Evolutionary conservation across 108 stramenopile genomes (phyloP), one percentile per base, ranked within the genome.

Genomic region (Schizochytrium sp.): DNA sequence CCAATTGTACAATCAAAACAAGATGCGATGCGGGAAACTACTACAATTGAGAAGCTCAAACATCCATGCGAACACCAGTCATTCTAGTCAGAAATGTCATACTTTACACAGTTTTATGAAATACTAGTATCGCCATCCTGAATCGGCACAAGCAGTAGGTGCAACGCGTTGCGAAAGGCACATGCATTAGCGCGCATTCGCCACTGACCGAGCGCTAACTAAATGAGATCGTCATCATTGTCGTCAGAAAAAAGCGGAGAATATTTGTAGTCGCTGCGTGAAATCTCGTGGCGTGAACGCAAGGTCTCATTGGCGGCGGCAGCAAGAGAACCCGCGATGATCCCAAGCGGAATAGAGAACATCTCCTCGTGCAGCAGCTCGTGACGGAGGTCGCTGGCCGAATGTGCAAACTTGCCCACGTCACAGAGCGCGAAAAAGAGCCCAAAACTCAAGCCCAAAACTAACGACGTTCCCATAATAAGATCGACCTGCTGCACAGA

Each of bases 381-480:
- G 48, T 53, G 76, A 43, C 48, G 12, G 16, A 83, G 23, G 16
- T 47, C 76, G 23, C 25, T 25, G n/a, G 18, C 45, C 12, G 76
- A 25, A 23, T 53, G 25, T 18, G 76, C 76, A 3, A n/a, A 25
- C 76, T 83, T 83, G 76, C 76, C 76, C 19, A 53, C 76, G 28
- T 83, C 76, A 12, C 4, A 83, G 0, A 83, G 23, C 19, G 23
- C 76, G 28, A 83, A 83, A 45, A 83, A 83, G 25, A 83, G 48
- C n/a, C 76, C 76, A 28, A 25, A 83, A 16, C 76, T 28, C 76
- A 83, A 53, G 76, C 76, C 76, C 76, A 83, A 45, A 16, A 83
- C 45, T 25, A 53, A 43, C 51, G 76, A 83, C 19, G 76, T 83
- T 1, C 43, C 76, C 76, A 83, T 47, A 4, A 83, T 53, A 16